Base-by-base conservation (phyloP, 331 rosid genomes). In the Cydonia oblonga region DNA sequence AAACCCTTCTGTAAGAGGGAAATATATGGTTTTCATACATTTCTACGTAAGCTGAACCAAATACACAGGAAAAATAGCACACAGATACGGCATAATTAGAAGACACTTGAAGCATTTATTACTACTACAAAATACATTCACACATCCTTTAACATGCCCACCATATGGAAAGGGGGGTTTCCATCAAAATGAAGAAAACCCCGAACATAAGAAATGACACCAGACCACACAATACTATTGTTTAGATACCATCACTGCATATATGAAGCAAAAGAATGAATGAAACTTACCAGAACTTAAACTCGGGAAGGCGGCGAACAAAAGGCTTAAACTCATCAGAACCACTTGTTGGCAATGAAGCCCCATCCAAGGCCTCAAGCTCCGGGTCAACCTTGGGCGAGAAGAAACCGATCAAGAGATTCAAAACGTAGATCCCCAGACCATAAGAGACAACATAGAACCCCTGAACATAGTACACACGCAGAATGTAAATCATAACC, bases 221-320 rank as follows among this genome's bases (percentile, higher is more conserved):
- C 15, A 1, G 10, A 33, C 66, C 42, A 4, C 3, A 3, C 66
- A 61, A 62, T 7, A 28, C n/a, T 29, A 26, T 49, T 49, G 1
- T n/a, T 10, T 30, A 11, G 29, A 68, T 32, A 51, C 46, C 54
- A 71, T 14, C 44, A 38, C 20, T 38, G 40, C 26, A 59, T 6
- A 35, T 33, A 32, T 10, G 67, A 60, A 32, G 49, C 7, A 72
- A 60, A 28, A 42, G 13, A 19, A n/a, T n/a, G 9, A 19, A 24
- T 2, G 28, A 72, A 12, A 19, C 11, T 40, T 40, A 89, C 92
- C 95, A 88, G 71, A 88, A 88, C 82, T 88, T 88, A 73, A 88
- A 88, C 84, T 88, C 95, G 0, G 95, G 95, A 66, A 86, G 89
- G 64, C 91, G 89, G 67, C 95, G 95, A 69, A 86, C 80, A 71